Evolutionary conservation across 2,329 filamentous ascomycete species (phyloP).

Genomic region (Trichoderma sp.): DNA sequence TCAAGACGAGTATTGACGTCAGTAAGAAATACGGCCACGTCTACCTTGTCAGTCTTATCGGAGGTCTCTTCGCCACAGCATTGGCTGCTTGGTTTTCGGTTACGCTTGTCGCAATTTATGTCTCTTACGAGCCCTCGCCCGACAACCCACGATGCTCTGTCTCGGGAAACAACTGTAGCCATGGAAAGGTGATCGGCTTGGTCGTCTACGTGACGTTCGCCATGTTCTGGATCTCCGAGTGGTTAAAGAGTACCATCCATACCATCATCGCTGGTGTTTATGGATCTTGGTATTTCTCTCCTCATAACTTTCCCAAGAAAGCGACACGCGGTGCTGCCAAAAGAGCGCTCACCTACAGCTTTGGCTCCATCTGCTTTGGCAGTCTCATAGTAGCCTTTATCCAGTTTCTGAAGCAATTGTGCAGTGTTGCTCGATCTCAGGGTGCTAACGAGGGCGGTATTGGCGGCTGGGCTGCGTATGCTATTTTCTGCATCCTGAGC

Average conservation of each 20-base stretch:
- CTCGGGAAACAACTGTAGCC: conserved; percentile 60
- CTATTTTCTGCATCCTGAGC: conserved; percentile 72
- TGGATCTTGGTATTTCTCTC: conserved; percentile 88
- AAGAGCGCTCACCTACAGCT: conserved; percentile 84
- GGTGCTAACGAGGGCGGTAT: conserved; percentile 69
- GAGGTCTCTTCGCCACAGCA: conserved; percentile 72
- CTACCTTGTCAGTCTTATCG: conserved; percentile 81
- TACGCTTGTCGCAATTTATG: conserved; percentile 83
- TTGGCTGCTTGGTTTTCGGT: conserved; percentile 85
- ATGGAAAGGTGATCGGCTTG: conserved; percentile 77
- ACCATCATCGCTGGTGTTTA: conserved; percentile 86
- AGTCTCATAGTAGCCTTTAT: conserved; percentile 85
- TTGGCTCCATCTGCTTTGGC: conserved; percentile 86
- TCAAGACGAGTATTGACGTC: conserved; percentile 82
- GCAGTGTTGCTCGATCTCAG: conserved; percentile 69
- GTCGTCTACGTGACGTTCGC: conserved; percentile 87
- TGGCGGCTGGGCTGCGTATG: conserved; percentile 65
- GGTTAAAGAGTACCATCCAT: conserved; percentile 91
- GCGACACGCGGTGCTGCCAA: conserved; percentile 82
- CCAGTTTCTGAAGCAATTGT: conserved; percentile 79
- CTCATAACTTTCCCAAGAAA: conserved; percentile 68
- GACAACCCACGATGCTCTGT: conserved; percentile 53
- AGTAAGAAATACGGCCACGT: conserved; percentile 83
- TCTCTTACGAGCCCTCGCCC: conserved; percentile 70
- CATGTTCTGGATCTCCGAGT: conserved; percentile 92